These are phyloP conservation scores for Kandelia obovata DNA, from an alignment of 345 rosid genomes.

Conservation along the genomic window DNA sequence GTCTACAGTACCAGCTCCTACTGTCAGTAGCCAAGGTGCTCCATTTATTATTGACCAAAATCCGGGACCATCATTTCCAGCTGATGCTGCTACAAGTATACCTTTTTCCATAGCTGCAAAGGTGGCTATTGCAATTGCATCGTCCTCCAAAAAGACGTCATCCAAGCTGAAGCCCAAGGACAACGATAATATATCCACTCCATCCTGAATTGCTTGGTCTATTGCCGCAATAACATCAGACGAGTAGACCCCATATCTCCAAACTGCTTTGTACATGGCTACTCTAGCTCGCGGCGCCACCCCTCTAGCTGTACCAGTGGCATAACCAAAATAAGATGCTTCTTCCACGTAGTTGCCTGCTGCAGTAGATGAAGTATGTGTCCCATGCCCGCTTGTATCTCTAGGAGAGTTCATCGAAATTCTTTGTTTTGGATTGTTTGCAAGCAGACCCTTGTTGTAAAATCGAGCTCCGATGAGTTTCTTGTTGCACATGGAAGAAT, in stretches of 20 bases:
- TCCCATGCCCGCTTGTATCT: constrained; percentile 44
- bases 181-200: constrained; percentile 43
- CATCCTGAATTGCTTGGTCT: constrained; percentile 48
- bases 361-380: constrained; percentile 48
- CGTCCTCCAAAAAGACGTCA: constrained; percentile 21
- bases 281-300: constrained; percentile 40
- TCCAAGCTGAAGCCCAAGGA: constrained; percentile 19
- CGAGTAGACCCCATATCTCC: constrained; percentile 27
- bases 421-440: constrained; percentile 30
- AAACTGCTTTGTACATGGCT: constrained; percentile 40
- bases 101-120: constrained; percentile 38
- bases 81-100: constrained; percentile 42
- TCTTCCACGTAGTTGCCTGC: constrained; percentile 37
- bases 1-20: constrained; percentile 37
- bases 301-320: constrained; percentile 32
- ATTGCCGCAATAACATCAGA: constrained; percentile 51
- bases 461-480: constrained; percentile 44
- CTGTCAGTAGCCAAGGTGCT: constrained; percentile 42
- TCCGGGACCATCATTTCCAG: constrained; percentile 42
- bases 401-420: constrained; percentile 25
- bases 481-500: constrained; percentile 38
- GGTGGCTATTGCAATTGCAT: constrained; percentile 40
- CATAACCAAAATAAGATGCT: constrained; percentile 48
- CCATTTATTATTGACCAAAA: constrained; percentile 35
- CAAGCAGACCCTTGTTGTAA: constrained; percentile 37